Percentiles rank a stretch among this genome's conserved stretches.
These are phyloP conservation scores for Xylaria sp. DNA, from an alignment of 495 filamentous ascomycete genomes.

Conservation along the genomic window DNA sequence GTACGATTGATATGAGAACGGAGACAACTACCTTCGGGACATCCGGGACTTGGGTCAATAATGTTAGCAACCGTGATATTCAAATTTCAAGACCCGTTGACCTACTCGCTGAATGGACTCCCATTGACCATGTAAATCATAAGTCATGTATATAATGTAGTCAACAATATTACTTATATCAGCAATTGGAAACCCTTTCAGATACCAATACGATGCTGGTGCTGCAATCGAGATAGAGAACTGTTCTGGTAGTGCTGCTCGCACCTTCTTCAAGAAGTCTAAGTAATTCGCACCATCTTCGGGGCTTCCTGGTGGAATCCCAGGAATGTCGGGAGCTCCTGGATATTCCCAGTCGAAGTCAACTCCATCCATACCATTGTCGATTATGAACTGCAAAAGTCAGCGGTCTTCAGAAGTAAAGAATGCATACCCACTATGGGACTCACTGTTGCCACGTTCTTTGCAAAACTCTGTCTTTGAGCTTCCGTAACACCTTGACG, in stretches of 20 bases:
- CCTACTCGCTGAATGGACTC: too few species aligned
- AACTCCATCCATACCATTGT: slow-evolving; percentile 37
- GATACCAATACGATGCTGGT: slow-evolving; percentile 40
- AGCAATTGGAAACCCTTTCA: slow-evolving; percentile 32
- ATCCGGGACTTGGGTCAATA: too few species aligned
- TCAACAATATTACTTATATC: slow-evolving; percentile 36
- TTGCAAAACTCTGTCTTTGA: slow-evolving; percentile 46
- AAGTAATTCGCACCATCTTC: slow-evolving; percentile 35
- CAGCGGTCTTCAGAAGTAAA: too few species aligned
- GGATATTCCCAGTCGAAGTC: slow-evolving; percentile 55
- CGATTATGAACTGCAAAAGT: slow-evolving; percentile 39
- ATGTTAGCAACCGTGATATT: too few species aligned
- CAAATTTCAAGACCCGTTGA: too few species aligned
- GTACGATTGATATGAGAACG: too few species aligned
- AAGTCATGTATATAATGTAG: slow-evolving; percentile 46
- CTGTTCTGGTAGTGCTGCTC: slow-evolving; percentile 22
- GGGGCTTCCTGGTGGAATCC: slow-evolving; percentile 31
- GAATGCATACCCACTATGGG: too few species aligned
- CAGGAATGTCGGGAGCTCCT: slow-evolving; percentile 41
- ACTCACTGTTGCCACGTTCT: slow-evolving; percentile 34
- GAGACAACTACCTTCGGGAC: too few species aligned
- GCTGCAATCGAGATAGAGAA: slow-evolving; percentile 39
- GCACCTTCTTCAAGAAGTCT: slow-evolving; percentile 31
- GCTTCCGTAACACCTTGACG: slow-evolving; percentile 44
- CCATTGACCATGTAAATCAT: slow-evolving; percentile 39